A percentile compares a stretch with the other conserved stretches of the same genome.
phyloP scores from a whole-genome alignment of 352 stramenopile genomes.

The Phytophthora cactorum region DNA sequence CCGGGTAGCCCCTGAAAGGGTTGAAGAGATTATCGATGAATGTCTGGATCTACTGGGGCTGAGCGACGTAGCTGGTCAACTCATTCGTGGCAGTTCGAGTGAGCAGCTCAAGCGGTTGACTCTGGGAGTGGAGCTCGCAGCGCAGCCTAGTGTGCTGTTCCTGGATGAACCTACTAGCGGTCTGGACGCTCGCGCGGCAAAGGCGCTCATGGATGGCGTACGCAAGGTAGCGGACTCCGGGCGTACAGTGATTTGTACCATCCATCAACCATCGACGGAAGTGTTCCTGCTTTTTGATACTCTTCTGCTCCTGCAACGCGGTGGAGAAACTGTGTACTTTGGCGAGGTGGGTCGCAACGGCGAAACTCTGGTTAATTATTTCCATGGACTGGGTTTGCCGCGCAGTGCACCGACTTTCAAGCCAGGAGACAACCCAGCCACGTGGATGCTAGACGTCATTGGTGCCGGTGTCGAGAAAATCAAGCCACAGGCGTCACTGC shows the following conservation, averaged over 20 bases:
- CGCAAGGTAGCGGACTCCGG: constrained; percentile 66
- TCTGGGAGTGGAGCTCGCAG: constrained; percentile 53
- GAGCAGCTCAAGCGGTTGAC: constrained; percentile 62
- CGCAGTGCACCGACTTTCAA: constrained; percentile 46
- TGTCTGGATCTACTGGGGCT: constrained; percentile 86
- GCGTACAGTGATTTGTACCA: constrained; percentile 79
- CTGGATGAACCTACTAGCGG: constrained; percentile 66
- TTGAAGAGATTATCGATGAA: constrained; percentile 65
- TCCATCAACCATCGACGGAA: constrained; percentile 51
- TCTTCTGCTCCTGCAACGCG: constrained; percentile 85
- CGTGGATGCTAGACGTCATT: constrained; percentile 87
- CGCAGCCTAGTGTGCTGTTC: constrained; percentile 57
- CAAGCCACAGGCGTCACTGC: constrained; percentile 12
- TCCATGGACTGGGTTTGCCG: constrained; percentile 55
- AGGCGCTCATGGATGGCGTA: constrained; percentile 64
- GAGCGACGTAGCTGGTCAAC: constrained; percentile 51
- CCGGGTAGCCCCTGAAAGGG: constrained; percentile 25
- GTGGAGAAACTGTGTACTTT: constrained; percentile 85
- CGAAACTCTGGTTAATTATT: constrained; percentile 55
- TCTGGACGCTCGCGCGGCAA: constrained; percentile 76
- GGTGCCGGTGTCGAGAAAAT: constrained; percentile 50
- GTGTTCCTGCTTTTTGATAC: constrained; percentile 80
- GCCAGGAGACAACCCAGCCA: constrained; percentile 80
- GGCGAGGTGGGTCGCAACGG: constrained; percentile 74
- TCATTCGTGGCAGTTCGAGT: constrained; percentile 47